These are phyloP conservation scores for Talaromyces pinophilus DNA, from an alignment of 2,329 filamentous ascomycete species.

Conservation along the genomic window DNA sequence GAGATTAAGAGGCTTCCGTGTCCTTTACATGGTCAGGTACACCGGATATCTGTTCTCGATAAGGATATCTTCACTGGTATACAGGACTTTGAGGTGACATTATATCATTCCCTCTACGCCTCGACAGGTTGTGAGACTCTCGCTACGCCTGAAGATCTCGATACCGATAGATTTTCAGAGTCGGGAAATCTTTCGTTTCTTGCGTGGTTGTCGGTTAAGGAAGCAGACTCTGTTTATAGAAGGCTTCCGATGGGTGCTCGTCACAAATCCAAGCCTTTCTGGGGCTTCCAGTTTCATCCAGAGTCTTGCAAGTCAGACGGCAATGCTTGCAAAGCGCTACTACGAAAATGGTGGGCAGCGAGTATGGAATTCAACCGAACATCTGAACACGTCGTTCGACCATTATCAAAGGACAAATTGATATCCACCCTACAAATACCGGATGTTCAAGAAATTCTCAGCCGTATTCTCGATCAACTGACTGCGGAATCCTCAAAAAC, in stretches of 20 bases:
- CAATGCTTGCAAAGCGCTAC: constrained; percentile 60
- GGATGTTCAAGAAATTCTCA: constrained; percentile 51
- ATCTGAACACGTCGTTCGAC: constrained; percentile 29
- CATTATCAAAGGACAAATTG: constrained; percentile 28
- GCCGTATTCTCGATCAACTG: constrained; percentile 45
- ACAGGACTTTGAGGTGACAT: constrained; percentile 65
- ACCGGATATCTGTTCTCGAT: constrained; percentile 61
- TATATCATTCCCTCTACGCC: constrained; percentile 69
- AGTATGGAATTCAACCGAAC: constrained; percentile 62
- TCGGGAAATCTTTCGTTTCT: constrained; percentile 52
- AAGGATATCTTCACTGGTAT: constrained; percentile 67
- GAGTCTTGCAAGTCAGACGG: constrained; percentile 78
- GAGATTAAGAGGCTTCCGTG: constrained; percentile 65
- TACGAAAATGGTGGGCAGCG: constrained; percentile 74
- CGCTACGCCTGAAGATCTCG: too few species aligned
- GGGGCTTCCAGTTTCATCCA: constrained; percentile 87
- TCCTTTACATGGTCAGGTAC: constrained; percentile 80
- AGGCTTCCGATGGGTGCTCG: constrained; percentile 73
- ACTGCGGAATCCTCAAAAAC: constrained; percentile 33
- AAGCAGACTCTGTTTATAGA: constrained; percentile 31
- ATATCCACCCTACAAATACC: constrained; percentile 28
- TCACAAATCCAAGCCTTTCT: constrained; percentile 71
- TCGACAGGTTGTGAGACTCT: constrained; percentile 32
- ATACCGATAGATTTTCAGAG: constrained; percentile 21
- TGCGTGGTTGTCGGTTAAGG: constrained; percentile 60